Percentiles rank a stretch among this genome's conserved stretches.
Evolutionary conservation across 768 basidiomycete species (phyloP).

Genomic region (Auricularia sp.): DNA sequence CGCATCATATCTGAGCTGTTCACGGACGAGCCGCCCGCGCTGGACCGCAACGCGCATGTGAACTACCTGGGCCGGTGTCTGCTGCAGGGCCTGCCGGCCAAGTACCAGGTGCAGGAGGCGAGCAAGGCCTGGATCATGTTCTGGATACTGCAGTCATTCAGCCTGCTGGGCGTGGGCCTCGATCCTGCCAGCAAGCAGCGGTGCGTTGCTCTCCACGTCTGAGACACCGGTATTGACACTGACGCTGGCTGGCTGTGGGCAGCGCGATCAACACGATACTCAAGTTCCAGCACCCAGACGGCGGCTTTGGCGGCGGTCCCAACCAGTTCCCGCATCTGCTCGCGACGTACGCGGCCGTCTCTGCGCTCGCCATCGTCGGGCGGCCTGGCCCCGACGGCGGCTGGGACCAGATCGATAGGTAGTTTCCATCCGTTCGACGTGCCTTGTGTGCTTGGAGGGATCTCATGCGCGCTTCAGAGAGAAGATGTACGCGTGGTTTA

Average conservation of each 20-base stretch:
- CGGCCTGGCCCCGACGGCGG: conserved; percentile 61
- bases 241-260: background rate
- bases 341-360: conserved; percentile 83
- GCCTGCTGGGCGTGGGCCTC: conserved; percentile 63
- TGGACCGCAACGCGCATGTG: conserved; percentile 61
- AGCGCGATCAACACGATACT: conserved; percentile 78
- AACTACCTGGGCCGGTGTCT: conserved; percentile 66
- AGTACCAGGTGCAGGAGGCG: conserved; percentile 81
- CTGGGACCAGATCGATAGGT: conserved; percentile 81
- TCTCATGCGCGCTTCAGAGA: conserved; percentile 31
- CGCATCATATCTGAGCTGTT: conserved; percentile 44
- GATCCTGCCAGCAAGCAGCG: conserved; percentile 70
- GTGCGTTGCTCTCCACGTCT: conserved; percentile 27
- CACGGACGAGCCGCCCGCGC: conserved; percentile 17
- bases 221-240: conserved; percentile 3
- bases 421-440: conserved; percentile 20
- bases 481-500: conserved; percentile 79
- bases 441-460: background rate
- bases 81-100: conserved; percentile 67
- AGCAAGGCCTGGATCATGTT: conserved; percentile 93
- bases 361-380: conserved; percentile 74
- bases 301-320: conserved; percentile 89
- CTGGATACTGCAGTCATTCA: conserved; percentile 84
- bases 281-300: conserved; percentile 72
- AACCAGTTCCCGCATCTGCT: conserved; percentile 82